A percentile compares a stretch with the other conserved stretches of the same genome.
Conservation (phyloP, 2,329 filamentous ascomycete genomes). For the Colletotrichum karsti region DNA sequence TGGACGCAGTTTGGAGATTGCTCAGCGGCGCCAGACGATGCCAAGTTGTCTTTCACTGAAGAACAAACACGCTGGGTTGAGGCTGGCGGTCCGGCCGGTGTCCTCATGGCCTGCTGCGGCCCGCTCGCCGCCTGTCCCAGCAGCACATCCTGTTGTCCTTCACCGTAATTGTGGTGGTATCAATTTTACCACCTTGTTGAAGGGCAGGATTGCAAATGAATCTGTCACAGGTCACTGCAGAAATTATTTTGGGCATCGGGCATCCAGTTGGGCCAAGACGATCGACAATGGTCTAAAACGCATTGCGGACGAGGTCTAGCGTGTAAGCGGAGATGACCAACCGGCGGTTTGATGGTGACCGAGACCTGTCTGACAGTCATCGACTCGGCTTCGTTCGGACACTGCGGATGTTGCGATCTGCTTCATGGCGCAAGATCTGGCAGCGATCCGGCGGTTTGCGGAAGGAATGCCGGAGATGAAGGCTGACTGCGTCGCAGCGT, state of each 20-base stretch:
- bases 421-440: not conserved
- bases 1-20: not conserved
- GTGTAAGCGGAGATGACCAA: not conserved
- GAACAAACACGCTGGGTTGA: not conserved
- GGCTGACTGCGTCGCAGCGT: not conserved
- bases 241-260: not conserved
- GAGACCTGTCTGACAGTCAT: slow-evolving; percentile 13
- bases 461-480: not conserved
- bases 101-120: not conserved
- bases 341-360: slow-evolving; percentile 5
- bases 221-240: not conserved
- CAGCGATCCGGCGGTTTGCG: not conserved
- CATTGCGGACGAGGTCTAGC: not conserved
- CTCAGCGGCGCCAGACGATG: not conserved
- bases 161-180: not conserved
- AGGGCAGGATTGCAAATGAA: not conserved
- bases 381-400: not conserved
- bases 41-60: not conserved
- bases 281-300: slow-evolving; percentile 12
- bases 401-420: not conserved
- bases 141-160: no score
- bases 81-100: not conserved
- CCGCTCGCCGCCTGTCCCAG: no score
- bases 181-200: not conserved
- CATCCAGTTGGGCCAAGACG: slow-evolving; percentile 3